Evolutionary conservation across 2,329 filamentous ascomycete species (phyloP).

Genomic region (Diaporthe citri): DNA sequence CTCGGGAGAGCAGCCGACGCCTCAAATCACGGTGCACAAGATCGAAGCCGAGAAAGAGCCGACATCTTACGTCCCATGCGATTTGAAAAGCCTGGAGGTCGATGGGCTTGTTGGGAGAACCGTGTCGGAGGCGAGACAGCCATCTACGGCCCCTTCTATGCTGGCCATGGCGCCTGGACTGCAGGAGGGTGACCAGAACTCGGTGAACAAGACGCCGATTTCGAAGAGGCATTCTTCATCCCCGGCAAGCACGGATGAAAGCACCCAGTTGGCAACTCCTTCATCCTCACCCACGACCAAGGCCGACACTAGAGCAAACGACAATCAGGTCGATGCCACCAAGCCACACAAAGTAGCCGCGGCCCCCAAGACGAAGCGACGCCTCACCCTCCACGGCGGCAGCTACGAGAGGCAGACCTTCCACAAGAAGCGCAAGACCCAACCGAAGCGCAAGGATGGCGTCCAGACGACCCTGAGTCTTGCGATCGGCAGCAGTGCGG

Average conservation of each 20-base stretch:
- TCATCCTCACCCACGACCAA: not conserved
- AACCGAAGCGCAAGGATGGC: conserved; percentile 44
- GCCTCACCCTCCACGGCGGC: conserved; percentile 33
- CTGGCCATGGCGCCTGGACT: not conserved
- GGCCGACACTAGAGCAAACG: not conserved
- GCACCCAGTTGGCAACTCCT: not conserved
- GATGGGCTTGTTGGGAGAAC: not conserved
- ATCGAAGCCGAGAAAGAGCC: not conserved
- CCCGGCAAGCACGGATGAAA: not conserved
- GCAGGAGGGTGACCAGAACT: conserved; percentile 11
- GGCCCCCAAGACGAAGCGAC: conserved; percentile 35
- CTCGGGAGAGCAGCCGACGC: not conserved
- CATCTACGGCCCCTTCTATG: not conserved
- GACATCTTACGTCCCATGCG: no score
- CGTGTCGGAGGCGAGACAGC: not conserved
- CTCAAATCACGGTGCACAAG: not conserved
- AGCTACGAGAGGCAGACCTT: conserved; percentile 31
- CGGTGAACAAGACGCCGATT: not conserved
- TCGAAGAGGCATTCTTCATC: not conserved
- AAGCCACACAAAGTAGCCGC: not conserved
- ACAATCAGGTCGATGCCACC: not conserved
- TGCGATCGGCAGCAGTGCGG: conserved; percentile 48
- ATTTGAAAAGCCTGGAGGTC: not conserved
- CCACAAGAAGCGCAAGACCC: conserved; percentile 38
- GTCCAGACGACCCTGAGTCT: conserved; percentile 59